Conservation (phyloP, 2,329 filamentous ascomycete genomes). For the Pestalotiopsis fici region DNA sequence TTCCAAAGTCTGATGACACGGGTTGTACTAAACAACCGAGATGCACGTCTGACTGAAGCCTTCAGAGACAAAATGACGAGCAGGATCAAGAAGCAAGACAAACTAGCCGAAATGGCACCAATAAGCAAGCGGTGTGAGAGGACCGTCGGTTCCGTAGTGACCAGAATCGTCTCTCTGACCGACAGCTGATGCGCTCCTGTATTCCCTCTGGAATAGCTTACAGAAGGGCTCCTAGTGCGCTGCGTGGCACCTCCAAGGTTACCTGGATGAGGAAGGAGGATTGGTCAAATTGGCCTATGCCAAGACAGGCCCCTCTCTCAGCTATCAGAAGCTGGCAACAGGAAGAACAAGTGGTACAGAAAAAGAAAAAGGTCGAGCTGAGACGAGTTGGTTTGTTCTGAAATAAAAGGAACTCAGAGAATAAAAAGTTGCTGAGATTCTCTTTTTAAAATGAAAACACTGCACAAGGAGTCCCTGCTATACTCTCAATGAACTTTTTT, state of each 20-base stretch:
- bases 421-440: neutral
- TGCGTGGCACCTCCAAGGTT: slow-evolving; percentile 22
- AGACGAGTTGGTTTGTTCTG: neutral
- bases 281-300: slow-evolving; percentile 14
- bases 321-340: slow-evolving; percentile 16
- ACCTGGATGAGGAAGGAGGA: slow-evolving; percentile 33
- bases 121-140: neutral
- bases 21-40: neutral
- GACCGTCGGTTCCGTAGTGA: neutral
- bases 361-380: neutral
- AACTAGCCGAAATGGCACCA: neutral
- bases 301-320: slow-evolving; percentile 20
- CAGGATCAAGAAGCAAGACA: neutral
- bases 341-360: neutral
- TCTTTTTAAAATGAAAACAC: neutral
- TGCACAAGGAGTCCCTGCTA: neutral
- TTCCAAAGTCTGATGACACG: neutral
- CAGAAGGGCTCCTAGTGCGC: slow-evolving; percentile 13
- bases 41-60: neutral
- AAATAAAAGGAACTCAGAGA: neutral
- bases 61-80: neutral
- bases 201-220: slow-evolving; percentile 16
- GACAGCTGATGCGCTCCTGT: slow-evolving; percentile 10
- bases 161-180: neutral
- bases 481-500: neutral